Conservation (phyloP, 2,329 filamentous ascomycete species). For the Grosmannia serpens region DNA sequence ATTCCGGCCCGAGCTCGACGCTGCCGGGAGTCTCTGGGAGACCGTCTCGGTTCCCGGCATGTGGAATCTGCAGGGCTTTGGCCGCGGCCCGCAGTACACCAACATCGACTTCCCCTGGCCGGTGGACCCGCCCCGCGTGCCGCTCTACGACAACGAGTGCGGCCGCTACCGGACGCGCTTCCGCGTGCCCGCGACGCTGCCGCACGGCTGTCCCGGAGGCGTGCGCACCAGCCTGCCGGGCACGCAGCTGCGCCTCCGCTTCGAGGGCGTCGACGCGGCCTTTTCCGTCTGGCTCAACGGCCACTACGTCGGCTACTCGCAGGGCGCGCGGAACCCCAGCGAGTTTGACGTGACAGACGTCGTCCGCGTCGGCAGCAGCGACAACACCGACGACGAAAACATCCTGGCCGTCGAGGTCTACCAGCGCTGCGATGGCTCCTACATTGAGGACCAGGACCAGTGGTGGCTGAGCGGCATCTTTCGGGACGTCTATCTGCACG, state of each 20-base stretch:
- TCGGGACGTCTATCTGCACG: too few relatives aligned
- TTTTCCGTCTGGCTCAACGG: constrained; percentile 63
- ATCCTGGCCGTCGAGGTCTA: too few relatives aligned
- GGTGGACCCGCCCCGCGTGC: constrained; percentile 53
- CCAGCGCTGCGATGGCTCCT: too few relatives aligned
- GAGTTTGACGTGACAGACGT: constrained; percentile 68
- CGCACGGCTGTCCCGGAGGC: too few relatives aligned
- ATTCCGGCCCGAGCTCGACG: constrained; percentile 27
- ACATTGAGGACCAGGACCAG: too few relatives aligned
- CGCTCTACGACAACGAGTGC: constrained; percentile 48
- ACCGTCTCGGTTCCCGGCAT: constrained; percentile 52
- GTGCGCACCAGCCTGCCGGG: too few relatives aligned
- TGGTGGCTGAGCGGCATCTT: too few relatives aligned
- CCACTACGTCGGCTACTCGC: constrained; percentile 54
- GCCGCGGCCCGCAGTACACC: constrained; percentile 54
- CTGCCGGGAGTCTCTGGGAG: too few relatives aligned
- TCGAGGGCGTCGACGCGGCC: constrained; percentile 61
- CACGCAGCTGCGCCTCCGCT: constrained; percentile 46
- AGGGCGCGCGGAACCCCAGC: constrained; percentile 58
- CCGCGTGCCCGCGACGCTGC: constrained; percentile 13
- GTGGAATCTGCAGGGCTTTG: constrained; percentile 61
- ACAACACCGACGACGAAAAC: too few relatives aligned
- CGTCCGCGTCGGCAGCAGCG: too few relatives aligned
- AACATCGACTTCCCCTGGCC: constrained; percentile 59
- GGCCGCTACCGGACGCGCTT: constrained; percentile 41